These are phyloP conservation scores for Rhodosporidiobolus odoratus DNA, from an alignment of 768 basidiomycete species.

Conservation along the genomic window DNA sequence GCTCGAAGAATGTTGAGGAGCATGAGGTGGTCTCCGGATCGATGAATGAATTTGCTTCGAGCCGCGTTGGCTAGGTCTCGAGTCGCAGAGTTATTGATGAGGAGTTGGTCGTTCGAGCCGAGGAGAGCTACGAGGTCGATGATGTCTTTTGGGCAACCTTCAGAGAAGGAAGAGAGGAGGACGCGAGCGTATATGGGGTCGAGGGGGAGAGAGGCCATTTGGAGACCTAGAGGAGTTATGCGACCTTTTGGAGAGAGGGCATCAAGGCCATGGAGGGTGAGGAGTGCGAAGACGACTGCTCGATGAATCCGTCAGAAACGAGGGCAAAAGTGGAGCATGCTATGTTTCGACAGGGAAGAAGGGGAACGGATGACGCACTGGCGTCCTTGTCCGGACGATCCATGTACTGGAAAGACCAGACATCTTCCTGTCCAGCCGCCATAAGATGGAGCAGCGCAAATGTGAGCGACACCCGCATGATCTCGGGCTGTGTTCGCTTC, in stretches of 20 bases:
- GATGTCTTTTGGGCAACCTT: slow-evolving; percentile 70
- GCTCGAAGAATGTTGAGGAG: slow-evolving; percentile 76
- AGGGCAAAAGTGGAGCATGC: neutral
- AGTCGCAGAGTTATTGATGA: slow-evolving; percentile 44
- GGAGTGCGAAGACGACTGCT: slow-evolving; percentile 44
- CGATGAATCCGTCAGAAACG: neutral
- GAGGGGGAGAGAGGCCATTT: slow-evolving; percentile 89
- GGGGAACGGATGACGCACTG: slow-evolving; percentile 52
- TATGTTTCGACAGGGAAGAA: neutral
- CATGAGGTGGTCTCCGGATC: slow-evolving; percentile 85
- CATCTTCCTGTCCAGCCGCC: slow-evolving; percentile 38
- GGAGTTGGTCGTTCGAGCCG: slow-evolving; percentile 55
- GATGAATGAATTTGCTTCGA: slow-evolving; percentile 71
- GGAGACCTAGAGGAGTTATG: slow-evolving; percentile 67
- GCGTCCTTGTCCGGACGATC: slow-evolving; percentile 72
- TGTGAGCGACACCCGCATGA: slow-evolving; percentile 76
- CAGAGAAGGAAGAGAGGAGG: slow-evolving; percentile 67
- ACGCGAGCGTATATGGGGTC: slow-evolving; percentile 76
- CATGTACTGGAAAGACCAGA: slow-evolving; percentile 65
- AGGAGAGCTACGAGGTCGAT: slow-evolving; percentile 79
- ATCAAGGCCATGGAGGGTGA: slow-evolving; percentile 64
- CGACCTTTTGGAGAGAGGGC: slow-evolving; percentile 64
- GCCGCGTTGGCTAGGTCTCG: slow-evolving; percentile 64
- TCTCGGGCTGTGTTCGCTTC: slow-evolving; percentile 74
- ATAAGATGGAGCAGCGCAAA: slow-evolving; percentile 72